Conservation (phyloP, 257 asterid genomes). For the Penstemon newberryi region DNA sequence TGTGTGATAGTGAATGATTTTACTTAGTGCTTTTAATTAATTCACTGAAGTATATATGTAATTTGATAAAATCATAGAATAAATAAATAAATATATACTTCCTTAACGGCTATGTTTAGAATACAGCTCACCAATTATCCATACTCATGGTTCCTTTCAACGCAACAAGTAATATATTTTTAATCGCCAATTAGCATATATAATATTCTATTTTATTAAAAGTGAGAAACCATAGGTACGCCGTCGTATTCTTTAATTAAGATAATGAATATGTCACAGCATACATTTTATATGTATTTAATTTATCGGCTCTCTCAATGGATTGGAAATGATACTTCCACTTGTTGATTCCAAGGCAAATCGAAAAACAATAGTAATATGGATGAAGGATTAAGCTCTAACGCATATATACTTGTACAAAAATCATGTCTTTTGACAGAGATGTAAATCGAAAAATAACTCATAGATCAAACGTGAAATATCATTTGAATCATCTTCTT, state of each 20-base stretch:
- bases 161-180: conserved; percentile 19
- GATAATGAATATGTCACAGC: not conserved
- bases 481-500: too few species aligned
- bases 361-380: not conserved
- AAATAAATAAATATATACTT: not conserved
- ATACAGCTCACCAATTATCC: conserved; percentile 42
- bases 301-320: not conserved
- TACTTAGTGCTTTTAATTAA: not conserved
- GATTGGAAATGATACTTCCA: not conserved
- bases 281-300: not conserved
- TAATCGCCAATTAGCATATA: conserved; percentile 16
- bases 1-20: not conserved
- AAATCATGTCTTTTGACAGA: too few species aligned
- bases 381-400: too few species aligned
- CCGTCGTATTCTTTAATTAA: not conserved
- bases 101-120: conserved; percentile 11
- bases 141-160: not conserved
- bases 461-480: too few species aligned
- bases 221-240: not conserved
- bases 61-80: too few species aligned
- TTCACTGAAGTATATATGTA: too few species aligned
- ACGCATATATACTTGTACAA: too few species aligned
- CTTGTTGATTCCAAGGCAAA: not conserved
- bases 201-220: not conserved
- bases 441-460: too few species aligned